Evolutionary conservation across 495 filamentous ascomycete species (phyloP).

Genomic region (Xylaria castorea): DNA sequence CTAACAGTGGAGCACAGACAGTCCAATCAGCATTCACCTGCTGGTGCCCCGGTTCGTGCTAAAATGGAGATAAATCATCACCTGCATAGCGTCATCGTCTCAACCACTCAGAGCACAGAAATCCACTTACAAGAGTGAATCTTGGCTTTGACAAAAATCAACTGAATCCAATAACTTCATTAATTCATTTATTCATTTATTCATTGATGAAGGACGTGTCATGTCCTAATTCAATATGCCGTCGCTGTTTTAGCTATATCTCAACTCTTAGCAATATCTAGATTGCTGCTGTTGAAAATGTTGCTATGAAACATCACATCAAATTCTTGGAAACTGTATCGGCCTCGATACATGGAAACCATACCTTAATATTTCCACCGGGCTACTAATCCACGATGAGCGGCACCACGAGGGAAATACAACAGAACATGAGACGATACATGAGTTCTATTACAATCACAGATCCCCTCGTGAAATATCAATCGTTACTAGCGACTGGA

Average conservation of each 20-base stretch:
- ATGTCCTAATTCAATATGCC: background rate
- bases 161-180: too few relatives aligned
- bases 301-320: conserved; percentile 6
- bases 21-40: conserved; percentile 4
- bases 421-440: conserved; percentile 43
- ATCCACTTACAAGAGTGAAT: background rate
- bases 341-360: background rate
- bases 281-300: background rate
- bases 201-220: background rate
- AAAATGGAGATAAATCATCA: background rate
- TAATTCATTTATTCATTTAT: too few relatives aligned
- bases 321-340: background rate
- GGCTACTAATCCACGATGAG: background rate
- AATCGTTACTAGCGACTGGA: conserved; percentile 65
- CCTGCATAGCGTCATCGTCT: conserved; percentile 6
- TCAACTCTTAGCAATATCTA: background rate
- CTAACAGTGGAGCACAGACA: background rate
- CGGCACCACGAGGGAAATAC: background rate
- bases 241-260: background rate
- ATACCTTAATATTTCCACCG: background rate
- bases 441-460: conserved; percentile 66
- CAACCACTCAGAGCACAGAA: conserved; percentile 5
- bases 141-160: background rate
- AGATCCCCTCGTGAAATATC: conserved; percentile 74
- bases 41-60: background rate